Percentiles rank a stretch among this genome's conserved stretches.
Evolutionary conservation across 495 filamentous ascomycete species (phyloP).

Genomic region (Tuber magnatum): DNA sequence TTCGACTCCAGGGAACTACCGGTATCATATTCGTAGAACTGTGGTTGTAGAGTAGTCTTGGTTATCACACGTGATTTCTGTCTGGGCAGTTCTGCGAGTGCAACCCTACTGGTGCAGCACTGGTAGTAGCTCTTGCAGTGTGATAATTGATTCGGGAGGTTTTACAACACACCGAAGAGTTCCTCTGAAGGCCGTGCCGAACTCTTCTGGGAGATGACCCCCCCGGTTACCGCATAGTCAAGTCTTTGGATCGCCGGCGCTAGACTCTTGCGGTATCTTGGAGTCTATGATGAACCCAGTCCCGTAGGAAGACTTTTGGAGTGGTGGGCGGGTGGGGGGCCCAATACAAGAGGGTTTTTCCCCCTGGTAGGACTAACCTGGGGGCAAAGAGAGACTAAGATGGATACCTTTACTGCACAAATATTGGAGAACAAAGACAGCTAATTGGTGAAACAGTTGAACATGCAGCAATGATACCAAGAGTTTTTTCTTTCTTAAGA

Average conservation of each 20-base stretch:
- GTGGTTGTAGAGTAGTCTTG: no score
- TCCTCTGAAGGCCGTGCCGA: neutral
- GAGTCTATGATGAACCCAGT: neutral
- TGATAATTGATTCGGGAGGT: neutral
- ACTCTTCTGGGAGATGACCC: neutral
- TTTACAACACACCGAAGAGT: neutral
- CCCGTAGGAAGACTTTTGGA: neutral
- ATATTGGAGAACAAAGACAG: neutral
- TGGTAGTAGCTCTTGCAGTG: neutral
- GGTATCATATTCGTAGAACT: no score
- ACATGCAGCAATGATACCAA: neutral
- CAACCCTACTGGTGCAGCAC: neutral
- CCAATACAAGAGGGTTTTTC: neutral
- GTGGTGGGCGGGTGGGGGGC: neutral
- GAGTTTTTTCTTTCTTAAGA: no score
- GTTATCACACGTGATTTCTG: neutral
- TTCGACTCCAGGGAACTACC: neutral
- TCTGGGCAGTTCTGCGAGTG: neutral
- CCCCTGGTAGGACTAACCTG: neutral
- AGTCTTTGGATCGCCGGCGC: neutral
- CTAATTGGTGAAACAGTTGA: neutral
- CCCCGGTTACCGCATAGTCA: neutral
- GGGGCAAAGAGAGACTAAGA: neutral
- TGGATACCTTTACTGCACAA: neutral
- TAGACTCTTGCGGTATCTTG: neutral